Base-by-base conservation (phyloP, 1,139 yeast genomes). In the Torulaspora pretoriensis region DNA sequence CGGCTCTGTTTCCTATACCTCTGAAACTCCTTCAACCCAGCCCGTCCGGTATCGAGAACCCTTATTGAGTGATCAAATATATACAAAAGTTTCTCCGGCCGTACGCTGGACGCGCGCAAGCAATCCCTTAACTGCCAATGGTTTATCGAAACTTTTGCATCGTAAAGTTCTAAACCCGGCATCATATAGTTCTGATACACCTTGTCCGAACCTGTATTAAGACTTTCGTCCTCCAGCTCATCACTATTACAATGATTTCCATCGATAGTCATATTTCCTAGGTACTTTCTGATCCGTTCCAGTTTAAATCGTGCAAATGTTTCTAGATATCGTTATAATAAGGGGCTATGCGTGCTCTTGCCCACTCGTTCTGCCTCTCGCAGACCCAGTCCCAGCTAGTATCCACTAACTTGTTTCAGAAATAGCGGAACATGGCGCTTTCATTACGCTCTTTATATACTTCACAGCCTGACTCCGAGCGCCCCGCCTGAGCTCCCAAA, bases 71-170 rank as follows among this genome's bases (percentile, higher is more conserved):
- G 71, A 38, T 75, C 75, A 46, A 69, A 68, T 1, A 82, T 79
- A 55, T 77, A 80, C 29, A 74, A 64, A 10, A 79, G 66, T 40
- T 73, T 71, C 40, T 68, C 66, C 16, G 69, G 66, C 23, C 63
- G 56, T 8, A 45, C 43, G 0, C 75, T 63, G 1, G 73, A 68
- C 14, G 71, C 68, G 45, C 83, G 79, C 19, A 88, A 69, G 57
- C 89, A 72, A 59, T 89, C 95, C 39, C 95, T 72, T 34, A 89
- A 70, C 63, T 89, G 97, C 96, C 96, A 89, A 68, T 89, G 97
- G 51, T 81, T 80, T 35, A 60, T 63, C 4, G 67, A 57, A 4
- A 65, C 61, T 38, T 57, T 57, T 1, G 64, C 59, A 51, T 61
- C 67, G 38, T 53, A 61, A 14, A 63, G 43, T 44, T 60, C 63